Evolutionary conservation across 2,329 filamentous ascomycete species (phyloP), one percentile per base, ranked within the genome.

Genomic region (Aspergillus bombycis): DNA sequence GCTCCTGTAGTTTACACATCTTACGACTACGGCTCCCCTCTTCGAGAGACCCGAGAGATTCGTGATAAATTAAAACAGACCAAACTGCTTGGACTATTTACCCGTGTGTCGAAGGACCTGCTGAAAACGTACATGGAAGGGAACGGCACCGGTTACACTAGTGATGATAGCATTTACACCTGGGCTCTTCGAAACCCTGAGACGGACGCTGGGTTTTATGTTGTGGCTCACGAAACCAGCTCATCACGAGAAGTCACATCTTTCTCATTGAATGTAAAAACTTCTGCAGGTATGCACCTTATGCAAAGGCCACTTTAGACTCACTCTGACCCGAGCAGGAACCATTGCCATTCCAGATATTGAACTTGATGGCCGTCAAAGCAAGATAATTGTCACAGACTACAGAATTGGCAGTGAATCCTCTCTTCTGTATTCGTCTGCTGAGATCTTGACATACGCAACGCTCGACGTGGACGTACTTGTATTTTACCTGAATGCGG

Each of bases 71-170:
- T 85, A 45, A 83, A 81, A 46, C 83, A 87, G 68, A 84, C 82
- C 16, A 87, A 87, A 66, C 75, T 87, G 7, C 75, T 87, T 46
- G 82, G 80, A 1, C 70, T 87, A 2, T 87, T 87, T 63, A 84
- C 84, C 4, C 77, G 83, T 30, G 82, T 85, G 4, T 84, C 83
- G 0, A 74, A 74, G 1, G 84, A 82, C 57, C 75, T 87, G 6
- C 71, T 84, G 19, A 81, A 85, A 60, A 85, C 84, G 1, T 68
- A 82, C 4, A 86, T 86, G 82, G 74, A 82, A 57, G 84, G 83
- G 1, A 87, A 86, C 64, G 84, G 85, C 1, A 86, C 84, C 0
- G 79, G 79, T 14, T 83, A 83, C 67, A 79, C 76, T 60, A 77
- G 74, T 52, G 73, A 79, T 26, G 60, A 72, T 0, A 73, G 71